Base-by-base conservation (phyloP, 2,329 filamentous ascomycete species). In the Beauveria pseudobassiana region DNA sequence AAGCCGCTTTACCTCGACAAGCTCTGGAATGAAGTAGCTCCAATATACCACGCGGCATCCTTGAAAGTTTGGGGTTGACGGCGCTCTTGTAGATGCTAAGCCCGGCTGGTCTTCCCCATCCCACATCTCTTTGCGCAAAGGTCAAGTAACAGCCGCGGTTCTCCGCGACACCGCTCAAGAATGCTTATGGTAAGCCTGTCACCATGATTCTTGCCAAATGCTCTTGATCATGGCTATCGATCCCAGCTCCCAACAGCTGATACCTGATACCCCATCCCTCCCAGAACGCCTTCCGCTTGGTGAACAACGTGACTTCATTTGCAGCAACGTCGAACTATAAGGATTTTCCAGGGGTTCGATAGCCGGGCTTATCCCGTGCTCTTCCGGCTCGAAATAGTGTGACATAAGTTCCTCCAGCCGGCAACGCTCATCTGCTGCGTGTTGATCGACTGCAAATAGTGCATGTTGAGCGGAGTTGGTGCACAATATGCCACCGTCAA, bases 371-470 rank as follows among this genome's bases (percentile, higher is more conserved):
- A 73, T 8, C 67, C 64, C 1, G 73, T 72, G 22, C 62, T 63
- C 1, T 66, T 18, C 2, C 54, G 24, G 4, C 59, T 63, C 51
- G 64, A 86, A 85, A 61, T 84, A 86, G 6, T 65, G 66, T 0
- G 67, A 67, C 71, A 96, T 85, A 1, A 99, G 78, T 0, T 73
- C 71, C 70, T 99, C 95, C 1, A 98, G 82, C 1, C 87, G 86
- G 64, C 89, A 86, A 51, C 95, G 83, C 76, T 99, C 95, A 71
- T 97, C 93, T 3, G 93, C 95, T 1, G 95, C 95, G 71, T 99
- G 95, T 69, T 99, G 95, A 69, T 99, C 95, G 6, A 97, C 81
- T 45, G 97, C 78, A 0, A 96, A 80, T 5, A 98, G 76, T 1
- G 86, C 40, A 89, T 77, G 49, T 80, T 59, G 62, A 8, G 63